Percentiles rank a stretch among this genome's conserved stretches.
Conservation (phyloP, 441 rosid genomes). For the Eugenia klotzschiana region DNA sequence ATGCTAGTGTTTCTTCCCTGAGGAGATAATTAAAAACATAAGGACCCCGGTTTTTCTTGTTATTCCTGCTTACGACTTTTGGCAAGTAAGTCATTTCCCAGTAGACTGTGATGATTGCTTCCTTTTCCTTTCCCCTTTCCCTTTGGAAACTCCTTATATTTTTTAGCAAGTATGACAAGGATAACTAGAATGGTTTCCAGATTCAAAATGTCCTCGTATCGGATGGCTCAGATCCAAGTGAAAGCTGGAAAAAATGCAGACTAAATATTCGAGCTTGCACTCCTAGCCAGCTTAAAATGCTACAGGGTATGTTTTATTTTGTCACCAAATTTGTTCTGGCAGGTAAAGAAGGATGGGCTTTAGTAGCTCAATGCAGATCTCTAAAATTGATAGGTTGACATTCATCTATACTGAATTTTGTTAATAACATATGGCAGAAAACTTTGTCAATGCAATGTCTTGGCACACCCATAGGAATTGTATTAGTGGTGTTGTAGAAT, state of each 20-base stretch:
- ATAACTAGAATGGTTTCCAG: slow-evolving; percentile 24
- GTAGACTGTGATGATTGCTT: background rate
- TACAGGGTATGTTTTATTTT: slow-evolving; percentile 41
- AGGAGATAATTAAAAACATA: slow-evolving; percentile 33
- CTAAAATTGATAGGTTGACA: background rate
- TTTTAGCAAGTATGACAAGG: background rate
- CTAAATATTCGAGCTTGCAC: slow-evolving; percentile 44
- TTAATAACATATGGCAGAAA: background rate
- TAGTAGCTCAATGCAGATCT: background rate
- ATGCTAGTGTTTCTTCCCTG: slow-evolving; percentile 72
- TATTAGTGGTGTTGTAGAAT: background rate
- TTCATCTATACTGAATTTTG: background rate
- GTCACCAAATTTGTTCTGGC: background rate
- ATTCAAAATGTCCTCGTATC: slow-evolving; percentile 70
- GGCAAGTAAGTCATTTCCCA: slow-evolving; percentile 54
- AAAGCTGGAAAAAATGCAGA: slow-evolving; percentile 59
- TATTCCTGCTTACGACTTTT: slow-evolving; percentile 78
- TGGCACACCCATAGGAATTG: background rate
- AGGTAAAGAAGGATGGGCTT: background rate
- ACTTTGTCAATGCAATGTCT: background rate
- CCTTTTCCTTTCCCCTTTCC: background rate
- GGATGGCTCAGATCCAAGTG: slow-evolving; percentile 34
- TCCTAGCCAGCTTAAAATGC: slow-evolving; percentile 34
- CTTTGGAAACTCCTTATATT: background rate
- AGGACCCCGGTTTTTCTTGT: slow-evolving; percentile 61